A percentile compares a stretch with the other conserved stretches of the same genome.
Conservation (phyloP, 108 stramenopile genomes). For the Cyclotella baltica region DNA sequence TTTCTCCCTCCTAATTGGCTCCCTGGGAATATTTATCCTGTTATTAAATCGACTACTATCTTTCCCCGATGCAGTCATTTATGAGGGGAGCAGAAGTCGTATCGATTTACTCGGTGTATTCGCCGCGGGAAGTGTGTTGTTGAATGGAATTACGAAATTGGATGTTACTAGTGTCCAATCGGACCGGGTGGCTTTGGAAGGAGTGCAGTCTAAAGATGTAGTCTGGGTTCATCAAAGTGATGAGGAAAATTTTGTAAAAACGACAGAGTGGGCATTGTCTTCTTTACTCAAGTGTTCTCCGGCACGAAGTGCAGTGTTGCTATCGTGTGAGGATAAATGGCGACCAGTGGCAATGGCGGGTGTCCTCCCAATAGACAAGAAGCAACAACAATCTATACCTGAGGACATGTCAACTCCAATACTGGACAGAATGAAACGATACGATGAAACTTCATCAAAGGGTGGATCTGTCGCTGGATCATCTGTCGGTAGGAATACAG, state of each 20-base stretch:
- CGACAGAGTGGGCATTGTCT: constrained; percentile 64
- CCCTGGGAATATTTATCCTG: constrained; percentile 60
- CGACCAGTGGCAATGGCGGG: constrained; percentile 62
- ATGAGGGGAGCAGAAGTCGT: constrained; percentile 46
- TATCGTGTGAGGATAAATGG: constrained; percentile 56
- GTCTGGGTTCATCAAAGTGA: constrained; percentile 24
- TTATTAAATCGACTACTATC: constrained; percentile 62
- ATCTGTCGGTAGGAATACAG: constrained; percentile 6
- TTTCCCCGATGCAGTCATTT: constrained; percentile 46
- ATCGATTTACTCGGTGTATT: constrained; percentile 81
- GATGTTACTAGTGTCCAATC: constrained; percentile 77
- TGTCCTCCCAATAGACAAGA: constrained; percentile 51
- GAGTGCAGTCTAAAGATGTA: constrained; percentile 48
- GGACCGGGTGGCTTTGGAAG: constrained; percentile 75
- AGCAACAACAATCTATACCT: constrained; percentile 15
- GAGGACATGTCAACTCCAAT: constrained; percentile 65
- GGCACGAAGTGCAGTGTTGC: constrained; percentile 69
- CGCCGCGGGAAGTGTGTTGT: constrained; percentile 79
- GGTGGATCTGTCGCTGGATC: constrained; percentile 37
- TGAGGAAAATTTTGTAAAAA: constrained; percentile 10
- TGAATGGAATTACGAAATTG: constrained; percentile 83
- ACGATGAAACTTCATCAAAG: constrained; percentile 41
- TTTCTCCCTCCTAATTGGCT: constrained; percentile 68
- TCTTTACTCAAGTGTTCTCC: constrained; percentile 74
- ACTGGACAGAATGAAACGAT: constrained; percentile 66